phyloP scores from a whole-genome alignment of 148 eudicot species.

The Vaccinium darrowii region DNA sequence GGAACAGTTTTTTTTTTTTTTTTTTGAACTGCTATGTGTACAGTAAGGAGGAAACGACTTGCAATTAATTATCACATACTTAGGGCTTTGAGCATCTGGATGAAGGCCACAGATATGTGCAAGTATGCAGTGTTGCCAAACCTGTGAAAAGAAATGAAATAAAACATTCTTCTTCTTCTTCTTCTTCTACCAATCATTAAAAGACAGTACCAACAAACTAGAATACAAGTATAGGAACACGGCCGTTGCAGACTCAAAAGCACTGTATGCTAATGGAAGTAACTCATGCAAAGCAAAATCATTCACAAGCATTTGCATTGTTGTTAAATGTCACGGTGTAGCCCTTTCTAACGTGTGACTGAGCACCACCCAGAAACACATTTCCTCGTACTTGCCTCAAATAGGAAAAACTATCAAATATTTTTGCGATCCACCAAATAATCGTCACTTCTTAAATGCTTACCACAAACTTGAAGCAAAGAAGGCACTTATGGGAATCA shows the following conservation, averaged over 20 bases:
- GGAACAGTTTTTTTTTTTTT: background rate
- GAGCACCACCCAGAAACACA: background rate
- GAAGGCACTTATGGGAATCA: conserved; percentile 84
- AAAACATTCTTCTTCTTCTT: conserved; percentile 8
- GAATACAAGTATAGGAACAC: background rate
- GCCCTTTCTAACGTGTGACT: background rate
- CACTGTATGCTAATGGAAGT: background rate
- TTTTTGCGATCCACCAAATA: background rate
- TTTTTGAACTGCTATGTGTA: background rate
- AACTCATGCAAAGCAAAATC: background rate
- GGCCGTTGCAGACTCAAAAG: background rate
- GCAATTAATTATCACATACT: conserved; percentile 41
- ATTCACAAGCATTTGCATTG: background rate
- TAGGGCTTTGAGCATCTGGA: conserved; percentile 90
- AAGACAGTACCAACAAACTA: conserved; percentile 2
- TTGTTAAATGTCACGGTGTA: background rate
- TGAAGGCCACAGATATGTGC: conserved; percentile 84
- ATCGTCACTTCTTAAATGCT: conserved; percentile 9
- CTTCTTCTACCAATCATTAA: background rate
- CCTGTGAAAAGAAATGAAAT: conserved; percentile 37
- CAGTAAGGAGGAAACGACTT: background rate
- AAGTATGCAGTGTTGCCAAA: conserved; percentile 87
- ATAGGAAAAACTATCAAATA: background rate
- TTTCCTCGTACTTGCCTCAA: background rate
- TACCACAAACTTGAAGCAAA: conserved; percentile 92